Evolutionary conservation across 108 stramenopile species (phyloP), one percentile per base, ranked within the genome.

Genomic region (Schizochytrium sp.): DNA sequence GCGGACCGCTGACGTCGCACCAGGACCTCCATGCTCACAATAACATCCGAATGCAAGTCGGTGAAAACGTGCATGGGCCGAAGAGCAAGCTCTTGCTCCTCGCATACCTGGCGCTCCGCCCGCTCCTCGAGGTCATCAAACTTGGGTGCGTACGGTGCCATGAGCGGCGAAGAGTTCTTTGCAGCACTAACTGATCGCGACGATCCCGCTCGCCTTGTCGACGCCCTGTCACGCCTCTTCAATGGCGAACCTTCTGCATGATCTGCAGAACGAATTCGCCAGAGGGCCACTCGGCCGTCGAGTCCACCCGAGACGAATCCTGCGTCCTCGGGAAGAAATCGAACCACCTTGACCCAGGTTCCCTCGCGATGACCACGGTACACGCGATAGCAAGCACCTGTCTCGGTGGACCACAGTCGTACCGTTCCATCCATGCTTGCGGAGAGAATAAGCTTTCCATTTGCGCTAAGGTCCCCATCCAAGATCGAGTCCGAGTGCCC

Each of bases 401-500:
- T 53, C 6, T 47, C n/a, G 12, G 4, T 12, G 18, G 76, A 83
- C 76, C 76, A 83, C 10, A 83, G n/a, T 23, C 76, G 12, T 6
- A 83, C 76, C 8, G 76, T 28, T 12, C 76, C 51, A 23, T 90
- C 90, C 88, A 90, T 71, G 12, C 88, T 69, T 12, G 60, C 45
- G 4, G 69, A 72, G 3, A 90, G 57, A 5, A 90, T n/a, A 6
- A 88, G 88, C 47, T 88, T 63, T 6, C 90, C 90, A 25, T 90
- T 87, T 43, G 87, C 60, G 44, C 57, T 58, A 8, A 90, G 58
- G n/a, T 41, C 88, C 8, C 48, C 58, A 21, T 87, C 90, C 88
- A 90, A 57, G n/a, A 90, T 59, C 63, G 88, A 72, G 72, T 90
- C 90, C 5, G 47, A 47, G 72, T 90, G 90, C 4, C 90, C 90